phyloP scores from a whole-genome alignment of 2,329 filamentous ascomycete genomes.

The Alternaria brassicicola region DNA sequence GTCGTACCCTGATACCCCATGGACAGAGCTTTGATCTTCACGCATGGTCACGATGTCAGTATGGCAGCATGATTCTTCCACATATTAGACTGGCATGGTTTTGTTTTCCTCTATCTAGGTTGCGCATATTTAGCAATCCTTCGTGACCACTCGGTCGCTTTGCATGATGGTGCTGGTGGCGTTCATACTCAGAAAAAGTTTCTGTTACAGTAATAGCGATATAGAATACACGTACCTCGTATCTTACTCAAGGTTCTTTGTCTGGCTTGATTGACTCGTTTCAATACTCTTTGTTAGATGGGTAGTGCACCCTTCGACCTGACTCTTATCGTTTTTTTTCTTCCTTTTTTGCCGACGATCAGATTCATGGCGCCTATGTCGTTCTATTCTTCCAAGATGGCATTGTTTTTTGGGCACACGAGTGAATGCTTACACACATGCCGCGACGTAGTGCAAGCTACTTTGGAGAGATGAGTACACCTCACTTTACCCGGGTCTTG shows the following conservation, averaged over 20 bases:
- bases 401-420: background rate
- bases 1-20: slow-evolving; percentile 42
- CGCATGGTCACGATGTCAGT: slow-evolving; percentile 12
- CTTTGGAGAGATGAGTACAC: background rate
- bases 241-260: background rate
- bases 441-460: background rate
- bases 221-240: slow-evolving; percentile 28
- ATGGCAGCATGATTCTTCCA: slow-evolving; percentile 17
- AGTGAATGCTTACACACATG: background rate
- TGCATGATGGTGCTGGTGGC: slow-evolving; percentile 37
- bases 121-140: slow-evolving; percentile 10
- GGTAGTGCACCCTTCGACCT: background rate
- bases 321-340: background rate
- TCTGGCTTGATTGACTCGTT: background rate
- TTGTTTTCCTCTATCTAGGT: slow-evolving; percentile 17
- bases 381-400: background rate
- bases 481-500: background rate
- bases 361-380: background rate
- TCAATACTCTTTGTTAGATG: background rate
- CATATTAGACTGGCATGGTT: slow-evolving; percentile 40
- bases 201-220: slow-evolving; percentile 34
- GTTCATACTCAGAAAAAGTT: slow-evolving; percentile 34
- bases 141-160: slow-evolving; percentile 14
- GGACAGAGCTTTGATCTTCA: slow-evolving; percentile 27
- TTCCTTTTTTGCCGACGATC: background rate